Base-by-base conservation (phyloP, 345 rosid species). In the Noccaea bulbosa region DNA sequence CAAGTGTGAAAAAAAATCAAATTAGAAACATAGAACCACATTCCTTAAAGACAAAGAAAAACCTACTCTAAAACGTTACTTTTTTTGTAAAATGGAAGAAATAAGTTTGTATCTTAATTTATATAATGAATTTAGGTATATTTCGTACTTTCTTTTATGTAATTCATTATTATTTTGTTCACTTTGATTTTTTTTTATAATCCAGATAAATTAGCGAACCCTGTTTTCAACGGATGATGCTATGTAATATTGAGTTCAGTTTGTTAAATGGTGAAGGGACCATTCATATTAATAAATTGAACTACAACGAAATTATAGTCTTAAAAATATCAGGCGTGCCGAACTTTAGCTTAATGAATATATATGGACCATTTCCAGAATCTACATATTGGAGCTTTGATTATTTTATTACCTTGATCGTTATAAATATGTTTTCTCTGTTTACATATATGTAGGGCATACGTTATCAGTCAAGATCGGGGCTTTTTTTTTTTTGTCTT, bases 281-380 rank as follows among this genome's bases (percentile, higher is more conserved):
- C 60, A 34, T 33, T n/a, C 12, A 55, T 5, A 15, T 55, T 55
- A 55, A 55, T 34, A 17, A 55, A 34, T 0, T 34, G 20, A 22
- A 34, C n/a, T 0, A 14, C 60, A 54, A 8, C 30, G 12, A 33
- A 44, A 14, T 44, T 3, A 9, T 14, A 7, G 49, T 15, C 40
- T 53, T 3, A 32, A 4, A 32, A 3, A 32, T n/a, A 5, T 17
- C 22, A 34, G 38, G 60, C 60, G 60, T 54, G 60, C 22, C 24
- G 24, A 14, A 37, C 24, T 14, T 6, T 54, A 54, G 40, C 12
- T 34, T 55, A 55, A 15, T 34, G 43, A 15, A 34, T 4, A 34
- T 55, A 34, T 4, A 34, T 55, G 61, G 24, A 55, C 61, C 27
- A 55, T 55, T 55, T 40, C 16, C 61, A 37, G 3, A 9, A 35